Base-by-base conservation (phyloP, 306 rosid genomes). In the Mimosa bimucronata region DNA sequence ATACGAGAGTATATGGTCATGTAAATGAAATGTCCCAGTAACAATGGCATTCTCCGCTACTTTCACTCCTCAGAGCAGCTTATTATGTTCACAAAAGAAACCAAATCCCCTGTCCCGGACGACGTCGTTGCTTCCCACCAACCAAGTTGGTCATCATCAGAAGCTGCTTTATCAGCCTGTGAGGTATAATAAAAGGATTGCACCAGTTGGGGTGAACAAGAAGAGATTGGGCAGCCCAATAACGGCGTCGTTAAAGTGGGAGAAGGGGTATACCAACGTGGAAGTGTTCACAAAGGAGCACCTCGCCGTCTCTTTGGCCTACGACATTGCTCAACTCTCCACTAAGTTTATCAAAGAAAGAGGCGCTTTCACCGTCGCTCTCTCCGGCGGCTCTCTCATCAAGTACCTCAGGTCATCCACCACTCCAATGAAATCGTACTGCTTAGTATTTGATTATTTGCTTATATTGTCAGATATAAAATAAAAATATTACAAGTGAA, bases 381-480 rank as follows among this genome's bases (percentile, higher is more conserved):
- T 91, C 61, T 91, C 93, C 19, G 92, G 97, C 25, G 97, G 97
- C 25, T 89, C 93, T 37, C 79, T 91, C 50, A 88, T 89, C 80
- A 48, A 86, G 38, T 75, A 82, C 55, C 87, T 91, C 82, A 57
- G 55, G 55, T 48, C 6, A 48, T 2, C n/a, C 53, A 13, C 19
- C 61, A n/a, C 26, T 21, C 61, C 11, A 2, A 9, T 21, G 3
- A 34, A 34, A n/a, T n/a, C 26, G 9, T 52, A 44, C 48, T 44
- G n/a, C n/a, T n/a, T n/a, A n/a, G n/a, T n/a, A n/a, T n/a, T n/a
- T n/a, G 16, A 25, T 6, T 53, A n/a, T n/a, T 8, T 53, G 60
- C 3, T 53, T 53, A 53, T 53, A 2, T 53, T 53, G 4, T 19
- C 12, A 0, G 26, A 53, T n/a, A 7, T 19, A 6, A 8, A n/a